phyloP scores from a whole-genome alignment of 352 stramenopile genomes.

The Pythium utonaiense region DNA sequence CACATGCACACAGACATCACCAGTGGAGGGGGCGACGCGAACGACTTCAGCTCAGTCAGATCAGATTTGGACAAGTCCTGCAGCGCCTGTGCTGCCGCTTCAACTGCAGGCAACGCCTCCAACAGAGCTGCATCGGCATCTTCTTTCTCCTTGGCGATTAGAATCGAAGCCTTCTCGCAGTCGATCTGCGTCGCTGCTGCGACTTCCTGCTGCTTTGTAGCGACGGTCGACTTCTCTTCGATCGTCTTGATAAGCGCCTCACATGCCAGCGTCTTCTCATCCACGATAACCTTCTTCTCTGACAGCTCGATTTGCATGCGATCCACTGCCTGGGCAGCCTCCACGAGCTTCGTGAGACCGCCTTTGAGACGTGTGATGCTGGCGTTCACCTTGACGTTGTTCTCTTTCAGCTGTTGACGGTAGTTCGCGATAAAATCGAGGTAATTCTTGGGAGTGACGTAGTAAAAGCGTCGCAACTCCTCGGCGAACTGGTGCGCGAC shows the following conservation, averaged over 20 bases:
- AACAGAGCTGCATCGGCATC: conserved; percentile 91
- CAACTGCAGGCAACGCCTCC: conserved; percentile 91
- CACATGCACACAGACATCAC: conserved; percentile 95
- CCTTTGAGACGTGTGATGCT: conserved; percentile 89
- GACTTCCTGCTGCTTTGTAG: conserved; percentile 90
- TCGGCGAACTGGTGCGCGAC: conserved; percentile 89
- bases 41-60: conserved; percentile 95
- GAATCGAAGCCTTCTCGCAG: conserved; percentile 85
- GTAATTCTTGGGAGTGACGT: conserved; percentile 97
- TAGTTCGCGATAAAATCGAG: conserved; percentile 96
- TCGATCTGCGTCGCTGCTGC: conserved; percentile 88
- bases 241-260: conserved; percentile 95
- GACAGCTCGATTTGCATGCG: conserved; percentile 92
- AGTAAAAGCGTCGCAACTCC: conserved; percentile 92
- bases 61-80: conserved; percentile 94
- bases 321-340: conserved; percentile 92
- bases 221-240: conserved; percentile 90
- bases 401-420: conserved; percentile 86
- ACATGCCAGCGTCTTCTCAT: conserved; percentile 92
- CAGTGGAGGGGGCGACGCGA: conserved; percentile 89
- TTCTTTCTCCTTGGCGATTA: conserved; percentile 92
- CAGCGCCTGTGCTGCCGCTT: conserved; percentile 89
- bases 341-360: conserved; percentile 92
- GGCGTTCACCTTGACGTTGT: conserved; percentile 86
- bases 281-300: conserved; percentile 94